phyloP scores from a whole-genome alignment of 164 flowering plant species.

The Chimonanthus praecox region DNA sequence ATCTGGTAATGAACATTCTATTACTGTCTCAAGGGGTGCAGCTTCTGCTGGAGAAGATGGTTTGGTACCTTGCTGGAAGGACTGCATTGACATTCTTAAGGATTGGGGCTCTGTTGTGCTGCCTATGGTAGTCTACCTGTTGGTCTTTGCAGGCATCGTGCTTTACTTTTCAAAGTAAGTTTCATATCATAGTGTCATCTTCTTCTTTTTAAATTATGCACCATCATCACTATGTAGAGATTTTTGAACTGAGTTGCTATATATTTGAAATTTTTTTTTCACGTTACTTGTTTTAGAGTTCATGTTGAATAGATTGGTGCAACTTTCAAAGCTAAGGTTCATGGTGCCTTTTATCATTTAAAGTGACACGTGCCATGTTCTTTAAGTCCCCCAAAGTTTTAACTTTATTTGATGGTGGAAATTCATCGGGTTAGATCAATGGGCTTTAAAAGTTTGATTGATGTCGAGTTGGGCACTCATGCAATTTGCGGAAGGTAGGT shows the following conservation, averaged over 20 bases:
- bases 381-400: no score
- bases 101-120: slow-evolving; percentile 81
- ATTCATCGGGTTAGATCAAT: no score
- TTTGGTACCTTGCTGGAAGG: slow-evolving; percentile 57
- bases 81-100: slow-evolving; percentile 60
- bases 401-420: no score
- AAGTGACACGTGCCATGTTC: no score
- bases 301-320: neutral
- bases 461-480: no score
- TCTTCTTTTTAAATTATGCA: neutral
- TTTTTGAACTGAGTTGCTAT: neutral
- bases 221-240: no score
- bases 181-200: neutral
- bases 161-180: slow-evolving; percentile 82
- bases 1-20: slow-evolving; percentile 22
- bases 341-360: no score
- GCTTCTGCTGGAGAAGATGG: slow-evolving; percentile 57
- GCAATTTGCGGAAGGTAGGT: no score
- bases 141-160: slow-evolving; percentile 93
- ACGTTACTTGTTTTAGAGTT: neutral
- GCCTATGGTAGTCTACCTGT: slow-evolving; percentile 71
- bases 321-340: no score
- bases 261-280: no score
- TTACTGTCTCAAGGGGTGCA: slow-evolving; percentile 63
- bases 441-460: no score